Base-by-base conservation (phyloP, 169 alveolate genomes). In the Neospora caninum region DNA sequence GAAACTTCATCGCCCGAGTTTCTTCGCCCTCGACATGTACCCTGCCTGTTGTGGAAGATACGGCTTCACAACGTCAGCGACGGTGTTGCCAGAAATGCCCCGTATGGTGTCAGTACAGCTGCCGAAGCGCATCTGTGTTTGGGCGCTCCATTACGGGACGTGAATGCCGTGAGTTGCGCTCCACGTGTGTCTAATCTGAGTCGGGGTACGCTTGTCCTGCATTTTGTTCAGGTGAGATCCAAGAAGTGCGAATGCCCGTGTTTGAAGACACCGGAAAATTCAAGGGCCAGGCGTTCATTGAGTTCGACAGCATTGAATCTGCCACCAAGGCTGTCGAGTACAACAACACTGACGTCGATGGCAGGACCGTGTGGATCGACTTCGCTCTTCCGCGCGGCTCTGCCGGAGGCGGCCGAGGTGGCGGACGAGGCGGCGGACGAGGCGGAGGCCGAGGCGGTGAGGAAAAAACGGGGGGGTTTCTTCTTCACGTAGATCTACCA, bases 301-400 rank as follows among this genome's bases (percentile, higher is more conserved):
- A 95, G 45, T 97, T 97, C 67, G 95, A 94, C 83, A 95, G 93
- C 67, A 97, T 95, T 27, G 98, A 97, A 54, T 97, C 96, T 0
- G 98, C 98, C n/a, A 94, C 95, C n/a, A 92, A 96, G 39, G 98
- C 98, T 4, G 96, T 97, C 7, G 98, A 96, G 92, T 97, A 93
- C 92, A 97, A 96, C 94, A 95, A 96, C 91, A 97, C 98, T 0
- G 98, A 96, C 54, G 94, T 97, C 54, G 98, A 97, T 69, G 98
- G 98, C 36, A 86, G 98, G 39, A 96, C 97, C 20, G 98, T 97
- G 41, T 94, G 96, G 96, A 96, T 97, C 89, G 97, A 96, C 80
- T 97, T 94, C 95, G 98, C 97, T 31, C 88, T 83, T 36, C 98
- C 97, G 39, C 88, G 97, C 58, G 95, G 95, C 86, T 88, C 96